phyloP scores from a whole-genome alignment of 371 early-diverging fungal genomes.

The Capniomyces stellatus region DNA sequence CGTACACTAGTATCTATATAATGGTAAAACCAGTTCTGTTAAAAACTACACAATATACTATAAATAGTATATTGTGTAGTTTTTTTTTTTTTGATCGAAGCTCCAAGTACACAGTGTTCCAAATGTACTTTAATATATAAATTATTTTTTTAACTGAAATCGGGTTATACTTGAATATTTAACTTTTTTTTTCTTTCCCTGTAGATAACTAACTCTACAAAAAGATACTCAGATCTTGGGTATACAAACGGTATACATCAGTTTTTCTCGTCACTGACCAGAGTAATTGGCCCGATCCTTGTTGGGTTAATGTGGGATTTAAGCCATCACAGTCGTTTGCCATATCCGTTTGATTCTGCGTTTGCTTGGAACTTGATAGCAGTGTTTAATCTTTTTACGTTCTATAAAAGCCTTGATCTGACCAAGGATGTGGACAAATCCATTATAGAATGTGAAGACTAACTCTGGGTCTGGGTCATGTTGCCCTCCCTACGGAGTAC shows the following conservation, averaged over 20 bases:
- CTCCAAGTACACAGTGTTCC: background rate
- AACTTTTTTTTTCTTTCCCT: background rate
- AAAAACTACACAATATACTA: background rate
- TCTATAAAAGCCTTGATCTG: background rate
- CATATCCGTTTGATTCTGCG: background rate
- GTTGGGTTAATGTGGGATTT: constrained; percentile 12
- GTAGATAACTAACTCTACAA: constrained; percentile 17
- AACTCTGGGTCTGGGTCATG: too few species aligned
- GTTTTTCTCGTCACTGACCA: constrained; percentile 10
- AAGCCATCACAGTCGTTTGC: background rate
- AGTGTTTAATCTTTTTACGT: background rate
- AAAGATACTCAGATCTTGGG: constrained; percentile 14
- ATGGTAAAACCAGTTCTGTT: background rate
- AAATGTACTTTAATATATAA: background rate
- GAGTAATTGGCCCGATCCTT: constrained; percentile 15
- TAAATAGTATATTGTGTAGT: background rate
- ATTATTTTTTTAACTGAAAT: background rate
- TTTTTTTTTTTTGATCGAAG: background rate
- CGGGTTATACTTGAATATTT: background rate
- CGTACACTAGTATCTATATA: background rate
- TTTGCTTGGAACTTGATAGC: constrained; percentile 1
- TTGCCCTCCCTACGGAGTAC: too few species aligned
- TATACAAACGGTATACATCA: constrained; percentile 22
- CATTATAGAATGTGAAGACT: background rate
- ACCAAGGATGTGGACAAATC: background rate